Evolutionary conservation across 208 protist genomes (phyloP), one percentile per base, ranked within the genome.

Genomic region (Novymonas esmeraldas): DNA sequence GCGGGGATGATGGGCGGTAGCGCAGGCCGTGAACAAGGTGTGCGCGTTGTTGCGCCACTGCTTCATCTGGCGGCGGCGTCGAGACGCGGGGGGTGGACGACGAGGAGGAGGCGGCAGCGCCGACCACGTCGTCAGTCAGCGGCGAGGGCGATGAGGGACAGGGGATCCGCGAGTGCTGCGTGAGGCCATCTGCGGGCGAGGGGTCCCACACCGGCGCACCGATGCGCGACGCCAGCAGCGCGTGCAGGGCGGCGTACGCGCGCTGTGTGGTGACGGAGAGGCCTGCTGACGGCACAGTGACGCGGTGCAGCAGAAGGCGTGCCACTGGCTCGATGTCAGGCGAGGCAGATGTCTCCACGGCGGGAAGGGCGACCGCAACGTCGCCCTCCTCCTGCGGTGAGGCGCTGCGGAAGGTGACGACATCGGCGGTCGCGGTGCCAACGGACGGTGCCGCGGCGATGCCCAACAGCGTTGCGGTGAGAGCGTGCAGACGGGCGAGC

Each of bases 161-260:
- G n/a, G n/a, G n/a, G n/a, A n/a, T n/a, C n/a, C n/a, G n/a, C n/a
- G n/a, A n/a, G n/a, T n/a, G n/a, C n/a, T n/a, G n/a, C n/a, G n/a
- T n/a, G n/a, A n/a, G n/a, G n/a, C n/a, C n/a, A 3, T 5, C 34
- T 26, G 31, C 34, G 7, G 34, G 5, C 33, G 18, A 57, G 13
- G 33, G 0, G 13, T 14, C n/a, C 6, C 10, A 29, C 31, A 20
- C 31, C 14, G 13, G 20, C 11, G 26, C 11, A 59, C 54, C 13
- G 6, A 59, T 13, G 54, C 44, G 22, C 22, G 22, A 18, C n/a
- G 31, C 34, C 39, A 59, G 54, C 7, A 20, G 22, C 13, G 22
- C 20, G 34, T 29, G 54, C 36, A 59, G 54, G 44, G 33, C 54
- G 2, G 20, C 16, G 54, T 59, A 59, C 36, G 38, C 34, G 34